These are phyloP conservation scores for Eucommia ulmoides DNA, from an alignment of 257 asterid species.

Conservation along the genomic window DNA sequence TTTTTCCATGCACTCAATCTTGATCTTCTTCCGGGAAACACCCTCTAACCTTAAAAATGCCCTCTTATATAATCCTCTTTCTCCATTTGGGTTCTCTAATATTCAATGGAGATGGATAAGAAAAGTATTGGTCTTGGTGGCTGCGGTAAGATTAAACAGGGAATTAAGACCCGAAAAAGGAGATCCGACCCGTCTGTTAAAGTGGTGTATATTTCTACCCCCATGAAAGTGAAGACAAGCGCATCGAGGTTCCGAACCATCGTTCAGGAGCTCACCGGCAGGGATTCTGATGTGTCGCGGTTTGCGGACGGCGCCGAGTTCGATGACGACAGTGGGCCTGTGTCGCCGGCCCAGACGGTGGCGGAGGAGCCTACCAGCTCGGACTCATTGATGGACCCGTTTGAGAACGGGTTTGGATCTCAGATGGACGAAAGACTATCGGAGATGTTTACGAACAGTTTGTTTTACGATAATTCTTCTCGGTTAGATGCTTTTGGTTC, in stretches of 20 bases:
- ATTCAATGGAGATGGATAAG: background rate
- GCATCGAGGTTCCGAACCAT: constrained; percentile 48
- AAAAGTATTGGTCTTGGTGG: too few relatives aligned
- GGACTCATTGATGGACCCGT: constrained; percentile 21
- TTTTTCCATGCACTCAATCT: constrained; percentile 17
- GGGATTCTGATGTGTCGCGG: constrained; percentile 36
- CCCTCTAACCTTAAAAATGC: constrained; percentile 8
- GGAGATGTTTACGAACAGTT: constrained; percentile 2
- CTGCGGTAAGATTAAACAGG: constrained; percentile 7
- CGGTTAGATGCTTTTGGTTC: constrained; percentile 45
- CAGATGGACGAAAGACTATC: constrained; percentile 12
- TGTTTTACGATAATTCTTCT: constrained; percentile 17
- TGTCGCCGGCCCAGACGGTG: constrained; percentile 2
- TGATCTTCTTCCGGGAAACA: constrained; percentile 55
- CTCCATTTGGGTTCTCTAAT: constrained; percentile 12
- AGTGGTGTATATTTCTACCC: constrained; percentile 76
- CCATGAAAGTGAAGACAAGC: constrained; percentile 74
- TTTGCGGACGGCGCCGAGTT: constrained; percentile 13
- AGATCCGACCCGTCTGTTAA: constrained; percentile 28
- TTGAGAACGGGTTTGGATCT: constrained; percentile 18
- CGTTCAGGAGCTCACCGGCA: constrained; percentile 69
- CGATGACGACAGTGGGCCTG: background rate
- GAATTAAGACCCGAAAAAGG: constrained; percentile 10
- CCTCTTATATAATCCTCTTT: background rate
- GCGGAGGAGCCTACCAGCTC: constrained; percentile 32